Conservation (phyloP, 441 rosid species). For the Croton setiger region DNA sequence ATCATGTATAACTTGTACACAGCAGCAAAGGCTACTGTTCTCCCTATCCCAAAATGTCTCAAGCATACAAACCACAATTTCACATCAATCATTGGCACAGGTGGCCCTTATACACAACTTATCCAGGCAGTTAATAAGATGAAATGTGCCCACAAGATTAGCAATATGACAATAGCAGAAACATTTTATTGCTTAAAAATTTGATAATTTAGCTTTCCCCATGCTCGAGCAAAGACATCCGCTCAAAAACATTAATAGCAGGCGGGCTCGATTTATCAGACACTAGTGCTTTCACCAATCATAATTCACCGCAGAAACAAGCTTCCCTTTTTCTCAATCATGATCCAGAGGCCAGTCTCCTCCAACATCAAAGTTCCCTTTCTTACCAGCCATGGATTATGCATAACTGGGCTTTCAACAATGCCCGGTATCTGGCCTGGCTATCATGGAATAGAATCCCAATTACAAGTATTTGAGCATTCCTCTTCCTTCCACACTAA, state of each 20-base stretch:
- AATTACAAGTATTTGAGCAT: conserved; percentile 88
- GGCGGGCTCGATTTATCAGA: not conserved
- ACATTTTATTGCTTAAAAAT: not conserved
- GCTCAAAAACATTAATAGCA: not conserved
- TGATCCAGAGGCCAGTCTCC: not conserved
- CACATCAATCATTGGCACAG: no score
- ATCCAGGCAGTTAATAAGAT: no score
- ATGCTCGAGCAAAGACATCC: not conserved
- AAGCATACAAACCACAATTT: no score
- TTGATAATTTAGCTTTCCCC: not conserved
- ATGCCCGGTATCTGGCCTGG: not conserved
- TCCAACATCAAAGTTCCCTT: not conserved
- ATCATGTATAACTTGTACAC: no score
- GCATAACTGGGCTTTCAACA: not conserved
- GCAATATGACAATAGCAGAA: not conserved
- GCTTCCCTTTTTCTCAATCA: not conserved
- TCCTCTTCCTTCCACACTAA: conserved; percentile 95
- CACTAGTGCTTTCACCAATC: not conserved
- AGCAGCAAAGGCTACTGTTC: no score
- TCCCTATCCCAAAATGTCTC: no score
- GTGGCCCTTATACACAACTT: no score
- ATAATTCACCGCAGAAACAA: not conserved
- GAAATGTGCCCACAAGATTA: not conserved
- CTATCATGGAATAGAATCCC: conserved; percentile 20
- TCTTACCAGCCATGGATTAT: not conserved